phyloP scores from a whole-genome alignment of 2,329 filamentous ascomycete species.

The Teratosphaeria destructans region DNA sequence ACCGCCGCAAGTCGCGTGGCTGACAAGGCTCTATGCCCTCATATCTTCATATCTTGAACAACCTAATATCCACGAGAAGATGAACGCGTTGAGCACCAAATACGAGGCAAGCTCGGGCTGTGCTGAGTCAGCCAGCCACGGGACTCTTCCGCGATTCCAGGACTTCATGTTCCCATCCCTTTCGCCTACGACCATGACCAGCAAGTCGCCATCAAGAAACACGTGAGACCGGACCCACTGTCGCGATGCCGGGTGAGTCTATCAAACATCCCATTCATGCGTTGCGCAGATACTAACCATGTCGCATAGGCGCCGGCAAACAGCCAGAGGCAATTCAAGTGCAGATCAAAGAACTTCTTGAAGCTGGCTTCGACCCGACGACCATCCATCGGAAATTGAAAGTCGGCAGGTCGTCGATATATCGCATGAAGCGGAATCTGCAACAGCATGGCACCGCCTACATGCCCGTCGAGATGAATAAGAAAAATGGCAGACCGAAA shows the following conservation, averaged over 20 bases:
- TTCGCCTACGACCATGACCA: not conserved
- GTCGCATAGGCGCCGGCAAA: slow-evolving; percentile 19
- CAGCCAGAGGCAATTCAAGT: slow-evolving; percentile 20
- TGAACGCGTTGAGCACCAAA: too few species aligned
- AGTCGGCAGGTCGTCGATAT: slow-evolving; percentile 23
- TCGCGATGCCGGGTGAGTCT: not conserved
- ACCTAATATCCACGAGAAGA: too few species aligned
- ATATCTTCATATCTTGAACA: too few species aligned
- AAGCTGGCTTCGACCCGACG: slow-evolving; percentile 25
- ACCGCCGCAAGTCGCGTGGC: too few species aligned
- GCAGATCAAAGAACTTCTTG: slow-evolving; percentile 24
- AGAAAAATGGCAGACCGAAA: slow-evolving; percentile 25
- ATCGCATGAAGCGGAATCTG: slow-evolving; percentile 26
- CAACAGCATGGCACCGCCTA: slow-evolving; percentile 25
- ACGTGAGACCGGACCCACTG: not conserved
- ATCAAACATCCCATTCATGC: not conserved
- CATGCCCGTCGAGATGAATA: slow-evolving; percentile 23
- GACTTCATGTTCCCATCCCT: not conserved
- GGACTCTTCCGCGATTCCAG: not conserved
- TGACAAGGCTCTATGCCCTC: too few species aligned
- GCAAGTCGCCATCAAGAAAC: not conserved
- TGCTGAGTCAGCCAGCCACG: not conserved
- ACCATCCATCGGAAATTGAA: slow-evolving; percentile 24
- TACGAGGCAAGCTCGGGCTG: not conserved
- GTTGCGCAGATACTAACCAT: not conserved